Base-by-base conservation (phyloP, 768 basidiomycete species). In the Flagelloscypha sp. region DNA sequence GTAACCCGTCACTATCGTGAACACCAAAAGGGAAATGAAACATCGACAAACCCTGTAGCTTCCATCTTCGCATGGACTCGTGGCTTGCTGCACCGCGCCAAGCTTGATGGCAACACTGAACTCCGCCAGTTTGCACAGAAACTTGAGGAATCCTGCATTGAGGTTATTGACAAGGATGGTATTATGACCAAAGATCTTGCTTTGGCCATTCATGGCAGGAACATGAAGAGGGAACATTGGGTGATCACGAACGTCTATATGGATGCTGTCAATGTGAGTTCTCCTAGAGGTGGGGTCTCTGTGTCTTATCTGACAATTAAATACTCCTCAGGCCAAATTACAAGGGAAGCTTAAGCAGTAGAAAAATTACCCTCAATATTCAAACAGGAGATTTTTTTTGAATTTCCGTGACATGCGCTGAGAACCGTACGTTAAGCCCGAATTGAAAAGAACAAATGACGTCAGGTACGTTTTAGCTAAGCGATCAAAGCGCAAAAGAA, bases 61-160 rank as follows among this genome's bases (percentile, higher is more conserved):
- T 90, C 86, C 38, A 97, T 99, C 66, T 98, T 93, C 50, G 94
- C 94, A 6, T 99, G 94, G 94, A 98, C 94, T 11, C 80, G 95
- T 30, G 94, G 94, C 0, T 71, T 99, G 27, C 63, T 88, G 36
- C 89, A 90, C 63, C 82, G 92, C 46, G 93, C 92, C 44, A 90
- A 88, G 66, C 70, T 97, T 21, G 94, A 99, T 53, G 65, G 64
- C 25, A 98, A 94, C 55, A 75, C 74, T 15, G 66, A 67, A 22
- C 74, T 99, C 19, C 65, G 61, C 35, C 58, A 61, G 30, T 99
- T 94, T 61, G 88, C 83, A 48, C 49, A 68, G 31, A 76, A 79
- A 43, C 71, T 99, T 25, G 95, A 99, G 66, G 69, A 58, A 10
- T 77, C 87, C 13, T 97, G 95, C 52, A 70, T 94, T 2, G 88